phyloP scores from a whole-genome alignment of 495 filamentous ascomycete genomes.

The Podospora pseudoanserina region DNA sequence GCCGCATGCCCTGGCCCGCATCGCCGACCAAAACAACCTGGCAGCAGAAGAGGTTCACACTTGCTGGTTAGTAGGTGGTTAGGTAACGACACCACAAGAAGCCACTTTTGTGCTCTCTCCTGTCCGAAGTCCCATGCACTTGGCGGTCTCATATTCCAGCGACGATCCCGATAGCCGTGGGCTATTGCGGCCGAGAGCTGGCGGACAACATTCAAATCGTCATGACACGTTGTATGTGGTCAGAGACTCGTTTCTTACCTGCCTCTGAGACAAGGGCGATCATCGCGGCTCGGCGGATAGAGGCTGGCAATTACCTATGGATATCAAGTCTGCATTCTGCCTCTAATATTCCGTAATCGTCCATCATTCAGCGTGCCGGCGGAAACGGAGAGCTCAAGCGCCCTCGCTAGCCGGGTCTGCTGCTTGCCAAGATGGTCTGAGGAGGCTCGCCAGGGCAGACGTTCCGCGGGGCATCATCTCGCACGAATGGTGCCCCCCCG shows the following conservation, averaged over 20 bases:
- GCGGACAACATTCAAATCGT: neutral
- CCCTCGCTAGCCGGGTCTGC: slow-evolving; percentile 19
- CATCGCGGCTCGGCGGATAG: slow-evolving; percentile 20
- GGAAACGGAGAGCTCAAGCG: slow-evolving; percentile 14
- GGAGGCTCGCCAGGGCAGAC: slow-evolving; percentile 22
- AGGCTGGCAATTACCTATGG: slow-evolving; percentile 25
- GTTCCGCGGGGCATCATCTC: slow-evolving; percentile 21
- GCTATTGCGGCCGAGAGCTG: slow-evolving; percentile 7
- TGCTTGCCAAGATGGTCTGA: slow-evolving; percentile 18
- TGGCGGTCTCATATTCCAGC: slow-evolving; percentile 19
- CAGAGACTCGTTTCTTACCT: neutral
- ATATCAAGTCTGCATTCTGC: slow-evolving; percentile 22
- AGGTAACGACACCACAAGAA: neutral
- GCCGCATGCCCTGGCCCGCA: slow-evolving; percentile 1
- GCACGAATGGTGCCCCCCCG: slow-evolving; percentile 17
- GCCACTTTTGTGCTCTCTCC: neutral
- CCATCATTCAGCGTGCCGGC: neutral
- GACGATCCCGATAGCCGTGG: slow-evolving; percentile 12
- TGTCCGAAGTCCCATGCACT: slow-evolving; percentile 16
- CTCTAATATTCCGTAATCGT: slow-evolving; percentile 12
- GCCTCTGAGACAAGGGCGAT: neutral
- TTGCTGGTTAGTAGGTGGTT: neutral
- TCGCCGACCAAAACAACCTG: neutral
- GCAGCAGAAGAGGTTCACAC: no score
- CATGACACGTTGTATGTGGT: slow-evolving; percentile 26